Percentiles rank a stretch among this genome's conserved stretches.
phyloP scores from a whole-genome alignment of 345 rosid genomes.

The Salix udensis region DNA sequence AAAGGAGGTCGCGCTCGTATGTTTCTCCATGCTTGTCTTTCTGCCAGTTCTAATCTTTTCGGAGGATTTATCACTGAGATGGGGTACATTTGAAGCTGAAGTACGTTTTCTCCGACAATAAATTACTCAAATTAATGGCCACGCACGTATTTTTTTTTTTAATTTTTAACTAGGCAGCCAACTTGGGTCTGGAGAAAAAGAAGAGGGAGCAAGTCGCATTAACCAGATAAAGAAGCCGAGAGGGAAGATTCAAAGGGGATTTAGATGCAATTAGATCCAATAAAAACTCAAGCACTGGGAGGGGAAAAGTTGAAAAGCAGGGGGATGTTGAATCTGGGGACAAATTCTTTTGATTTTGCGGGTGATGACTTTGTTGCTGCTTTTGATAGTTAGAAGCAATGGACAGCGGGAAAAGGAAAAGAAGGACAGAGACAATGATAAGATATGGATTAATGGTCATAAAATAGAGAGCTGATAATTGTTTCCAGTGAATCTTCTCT shows the following conservation, averaged over 20 bases:
- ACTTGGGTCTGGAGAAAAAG: background rate
- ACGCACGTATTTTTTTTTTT: too few species aligned
- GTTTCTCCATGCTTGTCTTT: background rate
- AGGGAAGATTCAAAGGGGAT: conserved; percentile 25
- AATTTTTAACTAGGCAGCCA: background rate
- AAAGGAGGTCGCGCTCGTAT: background rate
- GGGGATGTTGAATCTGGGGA: conserved; percentile 40
- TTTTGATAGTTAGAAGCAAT: conserved; percentile 26
- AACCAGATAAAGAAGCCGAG: conserved; percentile 18
- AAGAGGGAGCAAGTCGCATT: conserved; percentile 18
- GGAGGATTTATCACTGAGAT: background rate
- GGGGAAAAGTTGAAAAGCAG: background rate
- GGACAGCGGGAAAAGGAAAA: conserved; percentile 14
- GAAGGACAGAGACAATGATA: conserved; percentile 4
- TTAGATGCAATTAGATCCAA: conserved; percentile 35
- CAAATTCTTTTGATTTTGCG: conserved; percentile 38
- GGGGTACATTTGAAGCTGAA: background rate
- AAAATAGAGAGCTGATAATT: conserved; percentile 4
- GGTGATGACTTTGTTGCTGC: conserved; percentile 34
- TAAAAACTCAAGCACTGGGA: conserved; percentile 19
- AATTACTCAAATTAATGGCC: background rate
- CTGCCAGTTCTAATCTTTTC: background rate
- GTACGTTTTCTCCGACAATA: background rate
- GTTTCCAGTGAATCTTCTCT: conserved; percentile 22
- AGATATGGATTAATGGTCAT: conserved; percentile 3